These are phyloP conservation scores for Aspergillus sp. DNA, from an alignment of 2,329 filamentous ascomycete genomes.

Conservation along the genomic window DNA sequence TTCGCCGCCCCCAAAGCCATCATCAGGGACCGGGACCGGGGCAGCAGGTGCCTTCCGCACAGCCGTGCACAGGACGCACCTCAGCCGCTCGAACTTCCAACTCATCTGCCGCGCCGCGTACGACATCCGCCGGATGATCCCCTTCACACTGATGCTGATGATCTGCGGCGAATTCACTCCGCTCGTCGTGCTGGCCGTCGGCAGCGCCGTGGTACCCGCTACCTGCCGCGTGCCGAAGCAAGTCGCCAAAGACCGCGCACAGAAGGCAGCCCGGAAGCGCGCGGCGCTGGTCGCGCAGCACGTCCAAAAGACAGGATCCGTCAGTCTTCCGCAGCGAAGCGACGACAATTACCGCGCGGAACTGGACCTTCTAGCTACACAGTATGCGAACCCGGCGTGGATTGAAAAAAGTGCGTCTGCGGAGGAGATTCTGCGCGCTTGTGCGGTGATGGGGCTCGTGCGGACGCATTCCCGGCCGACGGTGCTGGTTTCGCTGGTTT, in stretches of 20 bases:
- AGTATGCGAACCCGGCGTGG: conserved; percentile 15
- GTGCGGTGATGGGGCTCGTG: conserved; percentile 27
- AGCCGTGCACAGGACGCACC: conserved; percentile 7
- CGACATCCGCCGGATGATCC: conserved; percentile 68
- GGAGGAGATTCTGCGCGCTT: conserved; percentile 24
- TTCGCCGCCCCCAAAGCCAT: conserved; percentile 5
- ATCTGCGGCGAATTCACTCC: conserved; percentile 83
- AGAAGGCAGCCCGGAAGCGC: conserved; percentile 41
- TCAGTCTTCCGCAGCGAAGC: conserved; percentile 4
- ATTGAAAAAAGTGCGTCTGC: conserved; percentile 11
- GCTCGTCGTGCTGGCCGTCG: conserved; percentile 63
- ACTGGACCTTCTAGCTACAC: conserved; percentile 22
- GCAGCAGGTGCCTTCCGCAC: conserved; percentile 6
- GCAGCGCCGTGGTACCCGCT: conserved; percentile 62
- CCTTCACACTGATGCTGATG: conserved; percentile 67
- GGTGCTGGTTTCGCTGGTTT: conserved; percentile 33
- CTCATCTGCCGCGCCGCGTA: conserved; percentile 59
- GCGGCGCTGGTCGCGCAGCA: conserved; percentile 19
- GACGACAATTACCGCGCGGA: conserved; percentile 14
- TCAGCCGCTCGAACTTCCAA: conserved; percentile 62
- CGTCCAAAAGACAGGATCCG: conserved; percentile 8
- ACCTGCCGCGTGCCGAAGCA: conserved; percentile 78
- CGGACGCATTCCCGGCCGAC: conserved; percentile 36
- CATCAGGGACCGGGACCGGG: too few relatives aligned
- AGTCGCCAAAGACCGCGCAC: conserved; percentile 47